Evolutionary conservation across 176 grass and related monocot genomes (phyloP).

Genomic region (Ampelocalamus luodianensis): DNA sequence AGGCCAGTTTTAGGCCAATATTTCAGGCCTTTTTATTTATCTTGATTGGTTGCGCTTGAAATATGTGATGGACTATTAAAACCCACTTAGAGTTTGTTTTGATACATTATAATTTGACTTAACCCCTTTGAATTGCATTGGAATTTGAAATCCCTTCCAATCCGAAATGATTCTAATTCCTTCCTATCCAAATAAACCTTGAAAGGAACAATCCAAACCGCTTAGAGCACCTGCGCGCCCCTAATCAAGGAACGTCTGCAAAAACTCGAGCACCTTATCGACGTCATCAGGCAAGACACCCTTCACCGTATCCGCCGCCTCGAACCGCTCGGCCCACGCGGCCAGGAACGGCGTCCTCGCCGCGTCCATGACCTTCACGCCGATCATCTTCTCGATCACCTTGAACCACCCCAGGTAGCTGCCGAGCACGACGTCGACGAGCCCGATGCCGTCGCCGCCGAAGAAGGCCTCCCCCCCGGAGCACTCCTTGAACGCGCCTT

Average conservation of each 20-base stretch:
- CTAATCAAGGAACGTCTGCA: conserved; percentile 47
- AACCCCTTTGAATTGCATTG: too few species aligned
- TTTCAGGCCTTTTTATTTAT: not conserved
- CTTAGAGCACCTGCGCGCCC: too few species aligned
- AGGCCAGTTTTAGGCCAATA: not conserved
- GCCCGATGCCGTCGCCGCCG: conserved; percentile 17
- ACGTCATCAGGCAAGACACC: conserved; percentile 47
- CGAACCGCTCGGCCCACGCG: conserved; percentile 41
- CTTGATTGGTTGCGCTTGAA: too few species aligned
- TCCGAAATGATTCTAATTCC: too few species aligned
- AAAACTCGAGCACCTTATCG: conserved; percentile 46
- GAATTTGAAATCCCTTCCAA: too few species aligned
- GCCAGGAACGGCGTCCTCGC: conserved; percentile 40
- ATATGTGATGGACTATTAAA: not conserved
- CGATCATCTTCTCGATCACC: conserved; percentile 51
- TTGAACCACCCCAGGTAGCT: conserved; percentile 53
- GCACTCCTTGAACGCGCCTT: conserved; percentile 43
- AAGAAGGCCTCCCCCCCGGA: too few species aligned
- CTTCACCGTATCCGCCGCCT: conserved; percentile 7
- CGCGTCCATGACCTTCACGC: conserved; percentile 37
- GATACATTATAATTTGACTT: too few species aligned
- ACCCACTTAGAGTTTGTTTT: too few species aligned
- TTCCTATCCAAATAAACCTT: too few species aligned
- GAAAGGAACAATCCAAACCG: not conserved
- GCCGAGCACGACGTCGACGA: conserved; percentile 47